These are phyloP conservation scores for Podila epicladia DNA, from an alignment of 192 early-diverging fungal species.

Conservation along the genomic window DNA sequence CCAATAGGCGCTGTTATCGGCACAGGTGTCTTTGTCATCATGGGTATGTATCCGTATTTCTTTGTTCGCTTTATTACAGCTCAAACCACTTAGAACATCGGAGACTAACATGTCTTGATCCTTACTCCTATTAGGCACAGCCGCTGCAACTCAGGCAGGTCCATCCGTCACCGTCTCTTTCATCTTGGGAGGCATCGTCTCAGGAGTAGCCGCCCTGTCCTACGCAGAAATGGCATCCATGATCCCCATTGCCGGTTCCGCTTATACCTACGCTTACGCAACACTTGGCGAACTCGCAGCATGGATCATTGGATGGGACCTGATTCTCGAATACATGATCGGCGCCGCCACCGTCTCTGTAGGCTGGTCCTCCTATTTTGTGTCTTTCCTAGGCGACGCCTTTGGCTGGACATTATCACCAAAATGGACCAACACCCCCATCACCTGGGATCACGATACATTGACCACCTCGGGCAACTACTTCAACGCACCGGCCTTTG, in stretches of 20 bases:
- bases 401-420: conserved; percentile 60
- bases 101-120: background rate
- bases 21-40: conserved; percentile 43
- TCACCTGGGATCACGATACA: conserved; percentile 60
- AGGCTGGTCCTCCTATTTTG: conserved; percentile 88
- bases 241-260: conserved; percentile 88
- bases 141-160: conserved; percentile 81
- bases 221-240: conserved; percentile 90
- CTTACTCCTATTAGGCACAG: conserved; percentile 57
- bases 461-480: conserved; percentile 57
- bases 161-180: conserved; percentile 87
- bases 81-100: background rate
- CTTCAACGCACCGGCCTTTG: conserved; percentile 81
- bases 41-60: conserved; percentile 17
- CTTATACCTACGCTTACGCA: conserved; percentile 88
- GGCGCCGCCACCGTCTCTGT: conserved; percentile 84
- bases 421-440: conserved; percentile 74
- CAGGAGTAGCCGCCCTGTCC: conserved; percentile 80
- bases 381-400: conserved; percentile 71
- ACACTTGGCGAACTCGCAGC: conserved; percentile 88
- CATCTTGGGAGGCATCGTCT: conserved; percentile 78
- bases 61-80: too few species aligned
- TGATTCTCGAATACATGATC: conserved; percentile 89
- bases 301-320: conserved; percentile 94
- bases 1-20: conserved; percentile 46